Conservation (phyloP, 805 yeast species). For the Starmera quercuum region DNA sequence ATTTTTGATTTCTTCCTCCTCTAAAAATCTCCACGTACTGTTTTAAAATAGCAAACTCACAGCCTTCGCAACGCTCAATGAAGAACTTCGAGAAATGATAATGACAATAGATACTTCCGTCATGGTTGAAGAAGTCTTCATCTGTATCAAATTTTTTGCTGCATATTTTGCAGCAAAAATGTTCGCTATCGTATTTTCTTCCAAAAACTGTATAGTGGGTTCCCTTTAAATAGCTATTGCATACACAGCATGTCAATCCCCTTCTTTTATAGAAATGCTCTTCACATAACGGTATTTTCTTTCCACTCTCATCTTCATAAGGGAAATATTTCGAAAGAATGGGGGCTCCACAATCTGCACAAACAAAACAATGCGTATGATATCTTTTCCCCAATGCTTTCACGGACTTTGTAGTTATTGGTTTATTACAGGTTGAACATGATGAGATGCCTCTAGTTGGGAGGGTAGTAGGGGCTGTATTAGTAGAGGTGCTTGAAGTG, state of each 20-base stretch:
- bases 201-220: conserved; percentile 93
- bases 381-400: conserved; percentile 74
- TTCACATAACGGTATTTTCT: conserved; percentile 73
- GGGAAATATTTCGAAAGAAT: conserved; percentile 91
- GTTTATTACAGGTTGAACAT: conserved; percentile 46
- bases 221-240: conserved; percentile 82
- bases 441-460: conserved; percentile 8
- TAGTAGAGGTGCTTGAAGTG: conserved; percentile 4
- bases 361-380: conserved; percentile 83
- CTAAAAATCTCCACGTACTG: conserved; percentile 90
- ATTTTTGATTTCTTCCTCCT: conserved; percentile 88
- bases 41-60: conserved; percentile 82
- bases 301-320: conserved; percentile 39
- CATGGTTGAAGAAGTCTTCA: conserved; percentile 87
- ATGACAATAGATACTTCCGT: conserved; percentile 78
- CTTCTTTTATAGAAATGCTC: conserved; percentile 84
- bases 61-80: conserved; percentile 91
- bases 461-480: conserved; percentile 3
- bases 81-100: conserved; percentile 81
- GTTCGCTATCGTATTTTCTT: conserved; percentile 88
- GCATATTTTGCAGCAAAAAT: conserved; percentile 87
- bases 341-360: conserved; percentile 74
- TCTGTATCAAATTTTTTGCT: conserved; percentile 80
- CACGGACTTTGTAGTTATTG: conserved; percentile 69
- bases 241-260: conserved; percentile 77